A percentile compares a stretch with the other conserved stretches of the same genome.
phyloP scores from a whole-genome alignment of 2,329 filamentous ascomycete species.

The Nothopassalora personata region DNA sequence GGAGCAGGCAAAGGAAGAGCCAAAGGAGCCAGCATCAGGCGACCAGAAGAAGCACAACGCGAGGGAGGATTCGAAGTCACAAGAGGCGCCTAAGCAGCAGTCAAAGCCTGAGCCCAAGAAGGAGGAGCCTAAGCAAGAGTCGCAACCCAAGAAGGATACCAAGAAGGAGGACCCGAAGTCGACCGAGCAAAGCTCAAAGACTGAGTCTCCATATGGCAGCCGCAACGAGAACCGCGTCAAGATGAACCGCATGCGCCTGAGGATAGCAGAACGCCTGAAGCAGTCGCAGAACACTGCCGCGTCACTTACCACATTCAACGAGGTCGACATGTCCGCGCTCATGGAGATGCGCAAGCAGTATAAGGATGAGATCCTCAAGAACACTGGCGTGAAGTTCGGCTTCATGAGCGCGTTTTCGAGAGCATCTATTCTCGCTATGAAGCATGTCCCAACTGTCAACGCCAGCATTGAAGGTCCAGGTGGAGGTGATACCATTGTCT shows the following conservation, averaged over 20 bases:
- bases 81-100: conserved; percentile 42
- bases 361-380: conserved; percentile 94
- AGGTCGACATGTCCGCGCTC: conserved; percentile 96
- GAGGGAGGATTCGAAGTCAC: conserved; percentile 32
- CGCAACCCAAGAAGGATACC: conserved; percentile 42
- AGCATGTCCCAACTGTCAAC: conserved; percentile 89
- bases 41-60: conserved; percentile 49
- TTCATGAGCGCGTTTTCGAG: conserved; percentile 98
- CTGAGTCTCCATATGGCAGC: conserved; percentile 53
- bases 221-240: conserved; percentile 92
- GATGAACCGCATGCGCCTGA: conserved; percentile 99
- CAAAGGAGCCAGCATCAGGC: conserved; percentile 55
- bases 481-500: conserved; percentile 94
- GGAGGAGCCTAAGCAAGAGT: conserved; percentile 41
- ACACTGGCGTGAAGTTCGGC: conserved; percentile 94
- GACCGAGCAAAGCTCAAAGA: conserved; percentile 37
- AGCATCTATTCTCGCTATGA: conserved; percentile 86
- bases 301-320: conserved; percentile 96
- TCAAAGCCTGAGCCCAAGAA: conserved; percentile 38
- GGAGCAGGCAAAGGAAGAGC: conserved; percentile 52
- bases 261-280: conserved; percentile 96
- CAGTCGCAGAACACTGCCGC: conserved; percentile 98
- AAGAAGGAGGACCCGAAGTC: conserved; percentile 37
- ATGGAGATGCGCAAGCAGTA: conserved; percentile 97
- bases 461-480: conserved; percentile 94